phyloP scores from a whole-genome alignment of 2,329 filamentous ascomycete genomes.

The Aspergillus neoniger region DNA sequence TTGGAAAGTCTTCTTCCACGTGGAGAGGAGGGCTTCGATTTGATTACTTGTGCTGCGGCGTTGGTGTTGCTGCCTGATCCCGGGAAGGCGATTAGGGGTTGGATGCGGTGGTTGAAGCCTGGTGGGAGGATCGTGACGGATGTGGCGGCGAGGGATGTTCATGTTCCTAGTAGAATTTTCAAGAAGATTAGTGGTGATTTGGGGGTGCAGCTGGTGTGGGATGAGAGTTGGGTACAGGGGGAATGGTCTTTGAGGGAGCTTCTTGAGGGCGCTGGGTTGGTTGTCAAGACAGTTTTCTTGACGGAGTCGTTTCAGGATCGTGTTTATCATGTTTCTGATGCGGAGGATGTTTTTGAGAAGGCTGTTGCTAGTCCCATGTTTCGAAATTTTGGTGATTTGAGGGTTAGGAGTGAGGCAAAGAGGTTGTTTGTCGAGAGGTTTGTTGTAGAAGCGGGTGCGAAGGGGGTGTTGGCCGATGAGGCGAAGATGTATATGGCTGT shows the following conservation, averaged over 20 bases:
- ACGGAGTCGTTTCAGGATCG: conserved; percentile 4
- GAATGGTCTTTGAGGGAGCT: conserved; percentile 1
- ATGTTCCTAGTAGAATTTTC: conserved; percentile 6
- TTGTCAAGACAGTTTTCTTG: conserved; percentile 3
- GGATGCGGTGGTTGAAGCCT: conserved; percentile 5
- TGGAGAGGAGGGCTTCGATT: conserved; percentile 4
- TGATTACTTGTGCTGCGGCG: conserved; percentile 12
- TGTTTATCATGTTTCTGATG: background rate
- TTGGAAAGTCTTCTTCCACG: background rate
- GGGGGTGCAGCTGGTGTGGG: conserved; percentile 4
- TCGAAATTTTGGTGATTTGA: background rate
- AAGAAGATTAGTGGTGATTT: background rate
- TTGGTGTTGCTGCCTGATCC: conserved; percentile 10
- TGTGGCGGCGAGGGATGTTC: conserved; percentile 10
- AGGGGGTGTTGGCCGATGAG: conserved; percentile 9
- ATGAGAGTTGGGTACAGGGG: conserved; percentile 10
- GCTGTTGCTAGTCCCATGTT: conserved; percentile 10
- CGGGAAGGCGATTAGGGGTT: background rate
- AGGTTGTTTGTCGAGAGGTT: conserved; percentile 8
- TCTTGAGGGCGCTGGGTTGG: background rate
- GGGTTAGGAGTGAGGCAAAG: background rate
- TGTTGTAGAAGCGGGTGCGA: background rate
- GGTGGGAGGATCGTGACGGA: conserved; percentile 10
- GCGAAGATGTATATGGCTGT: conserved; percentile 14
- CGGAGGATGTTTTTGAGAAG: conserved; percentile 1